A percentile compares a stretch with the other conserved stretches of the same genome.
phyloP scores from a whole-genome alignment of 2,329 filamentous ascomycete species.

The Verticillium nonalfalfae region DNA sequence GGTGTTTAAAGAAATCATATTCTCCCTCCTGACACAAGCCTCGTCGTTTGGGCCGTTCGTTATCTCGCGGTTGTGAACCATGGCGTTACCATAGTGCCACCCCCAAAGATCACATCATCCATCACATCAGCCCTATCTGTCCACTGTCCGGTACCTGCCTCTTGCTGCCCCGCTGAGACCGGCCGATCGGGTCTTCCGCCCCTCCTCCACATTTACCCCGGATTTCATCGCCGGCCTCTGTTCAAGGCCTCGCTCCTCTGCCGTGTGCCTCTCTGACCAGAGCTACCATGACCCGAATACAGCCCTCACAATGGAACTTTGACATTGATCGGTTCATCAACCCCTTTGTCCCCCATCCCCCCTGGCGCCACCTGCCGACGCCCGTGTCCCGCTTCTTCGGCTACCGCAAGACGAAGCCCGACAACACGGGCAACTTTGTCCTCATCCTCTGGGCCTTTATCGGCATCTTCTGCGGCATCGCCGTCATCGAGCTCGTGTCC shows the following conservation, averaged over 20 bases:
- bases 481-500: slow-evolving; percentile 52
- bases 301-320: slow-evolving; percentile 30
- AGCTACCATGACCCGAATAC: background rate
- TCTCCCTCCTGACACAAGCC: background rate
- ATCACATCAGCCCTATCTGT: background rate
- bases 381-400: slow-evolving; percentile 65
- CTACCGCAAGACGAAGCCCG: slow-evolving; percentile 37
- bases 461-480: slow-evolving; percentile 56
- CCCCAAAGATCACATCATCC: background rate
- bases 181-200: background rate
- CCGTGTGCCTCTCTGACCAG: background rate
- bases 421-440: slow-evolving; percentile 48
- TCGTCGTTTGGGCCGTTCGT: background rate
- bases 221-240: background rate
- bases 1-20: background rate
- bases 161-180: background rate
- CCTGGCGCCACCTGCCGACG: slow-evolving; percentile 56
- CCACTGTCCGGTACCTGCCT: background rate
- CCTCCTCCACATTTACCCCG: background rate
- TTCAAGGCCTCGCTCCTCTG: background rate
- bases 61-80: background rate
- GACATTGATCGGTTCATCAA: slow-evolving; percentile 76
- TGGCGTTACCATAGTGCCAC: background rate
- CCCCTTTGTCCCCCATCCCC: slow-evolving; percentile 59
- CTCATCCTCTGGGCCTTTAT: slow-evolving; percentile 58